Evolutionary conservation across 2,329 filamentous ascomycete species (phyloP), one percentile per base, ranked within the genome.

Genomic region (Periconia sp.): DNA sequence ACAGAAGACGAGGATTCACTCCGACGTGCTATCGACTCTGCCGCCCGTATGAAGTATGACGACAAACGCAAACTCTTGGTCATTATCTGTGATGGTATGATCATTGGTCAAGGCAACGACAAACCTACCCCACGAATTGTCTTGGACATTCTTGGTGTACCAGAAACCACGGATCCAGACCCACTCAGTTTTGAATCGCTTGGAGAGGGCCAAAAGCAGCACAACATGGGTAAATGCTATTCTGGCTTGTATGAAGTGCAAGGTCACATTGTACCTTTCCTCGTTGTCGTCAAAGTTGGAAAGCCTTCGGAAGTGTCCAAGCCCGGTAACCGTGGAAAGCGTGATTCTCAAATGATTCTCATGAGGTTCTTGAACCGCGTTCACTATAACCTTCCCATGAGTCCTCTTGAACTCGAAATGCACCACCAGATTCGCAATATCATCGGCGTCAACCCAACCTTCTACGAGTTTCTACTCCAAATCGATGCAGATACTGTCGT

Each of bases 301-400:
- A 90, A 89, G 74, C 87, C 87, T 18, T 88, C 86, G n/a, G 88
- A 91, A 72, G 87, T 89, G 23, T 78, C 78, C 41, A 78, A 74
- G 60, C 88, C 94, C 56, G 94, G 94, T 74, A 99, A 99, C 80
- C 90, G 94, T 82, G 94, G 94, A 76, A 99, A 99, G 83, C 93
- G 94, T 83, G 94, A 99, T 76, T 97, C 94, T 50, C 94, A 99
- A 76, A 96, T 99, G 88, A 82, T 99, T 59, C 79, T 97, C 57
- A 99, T 99, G 94, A 89, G 94, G 60, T 99, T 99, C 87, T 85
- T 99, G 70, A 97, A 99, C 83, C 91, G 94, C 61, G 92, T 99
- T 46, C 94, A 99, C 79, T 97, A 99, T 82, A 97, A 97, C 73
- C 81, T 93, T 52, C 80, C 94, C 19, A 99, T 99, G 94, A 96